Evolutionary conservation across 2,329 filamentous ascomycete species (phyloP).

Genomic region (Colletotrichum sidae): DNA sequence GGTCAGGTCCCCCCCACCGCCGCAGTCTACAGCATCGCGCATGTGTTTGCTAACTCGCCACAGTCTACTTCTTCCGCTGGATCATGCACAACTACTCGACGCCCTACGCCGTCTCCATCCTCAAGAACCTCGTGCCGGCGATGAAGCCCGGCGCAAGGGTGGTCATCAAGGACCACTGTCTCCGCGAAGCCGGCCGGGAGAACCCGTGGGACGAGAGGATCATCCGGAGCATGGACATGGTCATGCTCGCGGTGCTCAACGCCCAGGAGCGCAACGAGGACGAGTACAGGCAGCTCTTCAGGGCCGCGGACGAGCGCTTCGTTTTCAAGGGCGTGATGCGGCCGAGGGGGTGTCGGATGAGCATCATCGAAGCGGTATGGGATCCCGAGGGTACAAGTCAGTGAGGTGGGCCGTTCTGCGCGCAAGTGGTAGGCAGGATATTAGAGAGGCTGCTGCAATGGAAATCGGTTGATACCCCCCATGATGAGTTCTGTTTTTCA

Average conservation of each 20-base stretch:
- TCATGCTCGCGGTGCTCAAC: constrained; percentile 65
- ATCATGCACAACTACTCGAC: constrained; percentile 61
- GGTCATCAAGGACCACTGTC: constrained; percentile 46
- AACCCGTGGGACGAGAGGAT: constrained; percentile 59
- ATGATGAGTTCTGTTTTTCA: no score
- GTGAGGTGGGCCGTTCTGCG: no score
- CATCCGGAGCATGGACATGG: constrained; percentile 62
- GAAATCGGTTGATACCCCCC: no score
- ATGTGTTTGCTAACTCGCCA: constrained; percentile 39
- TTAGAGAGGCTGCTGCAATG: background rate
- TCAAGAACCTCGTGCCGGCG: constrained; percentile 49
- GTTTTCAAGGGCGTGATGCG: constrained; percentile 57
- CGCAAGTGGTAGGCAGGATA: no score
- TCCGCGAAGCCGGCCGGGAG: constrained; percentile 53
- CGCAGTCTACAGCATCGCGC: background rate
- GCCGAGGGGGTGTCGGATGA: constrained; percentile 57
- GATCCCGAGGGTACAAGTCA: constrained; percentile 41
- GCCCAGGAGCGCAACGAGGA: constrained; percentile 61
- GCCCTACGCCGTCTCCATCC: constrained; percentile 45
- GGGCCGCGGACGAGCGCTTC: constrained; percentile 54
- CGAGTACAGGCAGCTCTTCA: constrained; percentile 60
- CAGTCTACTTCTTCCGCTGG: constrained; percentile 57
- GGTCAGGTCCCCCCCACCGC: constrained; percentile 21
- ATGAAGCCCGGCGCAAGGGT: constrained; percentile 49
- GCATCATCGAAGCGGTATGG: constrained; percentile 62